Evolutionary conservation across 73 alveolate species (phyloP).

Genomic region (Uronychia binucleata): DNA sequence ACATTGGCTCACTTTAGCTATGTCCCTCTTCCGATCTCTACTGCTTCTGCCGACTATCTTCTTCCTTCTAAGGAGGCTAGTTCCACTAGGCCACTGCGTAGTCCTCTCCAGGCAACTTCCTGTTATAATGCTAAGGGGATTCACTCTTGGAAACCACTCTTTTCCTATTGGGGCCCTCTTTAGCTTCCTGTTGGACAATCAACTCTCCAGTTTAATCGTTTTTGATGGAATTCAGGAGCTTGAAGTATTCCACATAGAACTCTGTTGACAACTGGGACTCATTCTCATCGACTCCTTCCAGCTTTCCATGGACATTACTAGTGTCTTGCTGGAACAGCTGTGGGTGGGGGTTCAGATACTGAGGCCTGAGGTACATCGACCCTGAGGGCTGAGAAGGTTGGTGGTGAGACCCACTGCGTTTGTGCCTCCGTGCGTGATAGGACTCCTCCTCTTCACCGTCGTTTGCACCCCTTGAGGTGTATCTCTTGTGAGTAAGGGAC

Average conservation of each 20-base stretch:
- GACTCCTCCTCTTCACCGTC: not conserved
- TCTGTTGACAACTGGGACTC: slow-evolving; percentile 31
- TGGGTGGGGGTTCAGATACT: not conserved
- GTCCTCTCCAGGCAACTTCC: not conserved
- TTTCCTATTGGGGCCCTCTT: not conserved
- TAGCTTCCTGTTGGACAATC: not conserved
- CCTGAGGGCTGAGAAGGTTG: not conserved
- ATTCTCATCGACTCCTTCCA: not conserved
- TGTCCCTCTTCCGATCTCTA: no score
- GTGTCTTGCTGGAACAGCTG: not conserved
- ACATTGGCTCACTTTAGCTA: no score
- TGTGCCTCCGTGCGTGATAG: not conserved
- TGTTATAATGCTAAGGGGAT: not conserved
- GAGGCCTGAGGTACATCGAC: not conserved
- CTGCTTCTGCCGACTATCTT: no score
- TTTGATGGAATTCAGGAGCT: slow-evolving; percentile 35
- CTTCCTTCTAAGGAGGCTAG: no score
- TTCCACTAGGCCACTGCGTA: no score
- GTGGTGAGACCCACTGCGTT: not conserved
- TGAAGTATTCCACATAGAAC: slow-evolving; percentile 36
- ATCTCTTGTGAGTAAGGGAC: not conserved
- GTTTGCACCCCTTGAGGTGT: not conserved
- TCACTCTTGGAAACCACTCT: not conserved
- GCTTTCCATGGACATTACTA: not conserved
- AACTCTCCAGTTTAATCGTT: slow-evolving; percentile 12